Evolutionary conservation across 176 grass and related monocot genomes (phyloP).

Genomic region (bread wheat (Triticum aestivum)): IWGSC_CS_RefSeq_v2.1 NC_057809.1:101195869-101196368

Average conservation of each 20-base stretch:
- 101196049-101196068: not conserved
- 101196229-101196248: not conserved
- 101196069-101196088: slow-evolving; percentile 25
- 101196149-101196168: not conserved
- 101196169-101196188: slow-evolving; percentile 24
- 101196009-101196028: not conserved
- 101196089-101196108: slow-evolving; percentile 11
- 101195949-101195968: not conserved
- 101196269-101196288: slow-evolving; percentile 29
- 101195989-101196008: slow-evolving; percentile 8
- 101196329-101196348: slow-evolving; percentile 23
- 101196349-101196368: not conserved
- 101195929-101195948: slow-evolving; percentile 4
- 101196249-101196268: slow-evolving; percentile 8
- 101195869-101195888: not conserved
- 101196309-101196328: slow-evolving; percentile 26
- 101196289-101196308: slow-evolving; percentile 15
- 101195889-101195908: slow-evolving; percentile 7
- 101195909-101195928: slow-evolving; percentile 43
- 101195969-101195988: slow-evolving; percentile 28
- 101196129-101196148: slow-evolving; percentile 25
- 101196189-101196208: slow-evolving; percentile 4
- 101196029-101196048: slow-evolving; percentile 21
- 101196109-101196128: slow-evolving; percentile 32
- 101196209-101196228: not conserved